Conservation (phyloP, 1,139 yeast genomes). For the Scheffersomyces lignicola region DNA sequence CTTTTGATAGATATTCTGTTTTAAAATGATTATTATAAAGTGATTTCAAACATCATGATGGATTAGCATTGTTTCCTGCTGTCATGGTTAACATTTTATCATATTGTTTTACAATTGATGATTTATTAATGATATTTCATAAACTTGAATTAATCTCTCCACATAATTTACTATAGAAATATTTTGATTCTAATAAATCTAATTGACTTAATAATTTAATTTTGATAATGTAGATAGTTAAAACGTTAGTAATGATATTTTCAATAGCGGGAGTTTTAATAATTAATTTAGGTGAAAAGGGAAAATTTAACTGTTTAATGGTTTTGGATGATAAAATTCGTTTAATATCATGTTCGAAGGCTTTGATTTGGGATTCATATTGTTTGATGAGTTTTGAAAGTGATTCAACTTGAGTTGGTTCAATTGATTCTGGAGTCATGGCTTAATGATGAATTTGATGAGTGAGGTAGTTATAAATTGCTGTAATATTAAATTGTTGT, state of each 20-base stretch:
- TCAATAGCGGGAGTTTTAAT: constrained; percentile 2
- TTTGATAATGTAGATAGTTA: not conserved
- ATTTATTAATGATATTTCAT: not conserved
- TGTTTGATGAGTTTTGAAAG: not conserved
- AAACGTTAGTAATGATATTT: constrained; percentile 1
- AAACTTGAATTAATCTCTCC: not conserved
- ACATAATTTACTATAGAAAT: not conserved
- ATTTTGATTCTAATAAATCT: constrained; percentile 1
- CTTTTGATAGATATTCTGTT: not conserved
- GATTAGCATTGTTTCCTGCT: not conserved
- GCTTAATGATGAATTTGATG: constrained; percentile 1
- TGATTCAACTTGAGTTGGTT: constrained; percentile 1
- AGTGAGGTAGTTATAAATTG: constrained; percentile 1
- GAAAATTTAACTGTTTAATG: not conserved
- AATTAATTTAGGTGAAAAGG: not conserved
- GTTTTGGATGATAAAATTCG: not conserved
- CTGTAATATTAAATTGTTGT: too few species aligned
- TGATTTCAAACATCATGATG: constrained; percentile 1
- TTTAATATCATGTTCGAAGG: not conserved
- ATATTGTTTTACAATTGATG: not conserved
- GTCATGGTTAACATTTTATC: not conserved
- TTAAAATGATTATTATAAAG: constrained; percentile 1
- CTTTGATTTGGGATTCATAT: constrained; percentile 1
- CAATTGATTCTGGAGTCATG: constrained; percentile 1
- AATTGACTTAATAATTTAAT: constrained; percentile 1